Evolutionary conservation across 768 basidiomycete species (phyloP), one percentile per base, ranked within the genome.

Genomic region (Pleurotus giganteus): DNA sequence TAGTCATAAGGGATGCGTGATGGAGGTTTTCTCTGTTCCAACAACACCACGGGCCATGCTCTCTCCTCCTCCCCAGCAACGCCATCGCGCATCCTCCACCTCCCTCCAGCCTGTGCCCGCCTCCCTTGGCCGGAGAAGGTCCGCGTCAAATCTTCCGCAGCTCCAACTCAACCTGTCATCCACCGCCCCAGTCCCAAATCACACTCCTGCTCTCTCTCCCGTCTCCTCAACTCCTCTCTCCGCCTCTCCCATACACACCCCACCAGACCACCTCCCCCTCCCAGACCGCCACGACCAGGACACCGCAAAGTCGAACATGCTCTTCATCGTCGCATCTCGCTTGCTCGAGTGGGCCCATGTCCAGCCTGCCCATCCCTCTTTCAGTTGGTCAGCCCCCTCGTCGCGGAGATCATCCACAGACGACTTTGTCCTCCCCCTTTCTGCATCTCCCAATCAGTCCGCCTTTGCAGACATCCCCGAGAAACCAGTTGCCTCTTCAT

Each of bases 71-170:
- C 74, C 73, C 52, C 69, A 70, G 34, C 69, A 69, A 62, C 80
- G 81, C 63, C 73, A 72, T 63, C 81, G 83, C 54, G 82, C 84
- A 0, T 84, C 80, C 43, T 86, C 85, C 41, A 81, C 81, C 23
- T 80, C 74, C 59, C 76, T 86, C 45, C 74, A 80, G 29, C 77
- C 82, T 29, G 70, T 78, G 8, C 63, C 82, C 47, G 76, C 84
- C 15, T 26, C 36, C 2, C 42, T 66, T 81, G 61, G 66, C 70
- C 60, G 73, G 82, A 54, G 77, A 84, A 46, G 84, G 81, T 37
- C 74, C 81, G 55, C 75, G 82, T 56, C 78, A 80, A 13, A 83
- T 81, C 8, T 73, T 72, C 56, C 79, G 78, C 13, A 76, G 72
- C 69, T 83, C 44, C 68, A 74, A 47, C 26, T 58, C 37, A 50